These are phyloP conservation scores for Pyrus hybrid DNA, from an alignment of 331 rosid genomes.

Conservation along the genomic window DNA sequence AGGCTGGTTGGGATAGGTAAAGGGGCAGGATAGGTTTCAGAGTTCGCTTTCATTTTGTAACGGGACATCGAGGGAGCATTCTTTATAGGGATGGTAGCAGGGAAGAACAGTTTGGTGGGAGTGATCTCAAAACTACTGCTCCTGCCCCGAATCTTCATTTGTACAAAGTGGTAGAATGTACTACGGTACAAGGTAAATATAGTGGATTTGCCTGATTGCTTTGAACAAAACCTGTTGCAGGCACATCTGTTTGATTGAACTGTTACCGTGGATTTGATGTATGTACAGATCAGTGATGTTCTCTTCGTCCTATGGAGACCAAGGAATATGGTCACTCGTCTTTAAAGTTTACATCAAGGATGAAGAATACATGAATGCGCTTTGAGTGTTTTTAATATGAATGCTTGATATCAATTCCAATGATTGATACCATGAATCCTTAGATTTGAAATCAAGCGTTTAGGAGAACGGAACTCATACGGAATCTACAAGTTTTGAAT, in stretches of 20 bases:
- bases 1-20: constrained; percentile 34
- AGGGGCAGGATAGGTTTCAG: constrained; percentile 42
- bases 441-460: background rate
- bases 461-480: background rate
- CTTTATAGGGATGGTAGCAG: constrained; percentile 30
- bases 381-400: background rate
- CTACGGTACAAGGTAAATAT: background rate
- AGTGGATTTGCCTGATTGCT: background rate
- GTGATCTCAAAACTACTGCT: constrained; percentile 9
- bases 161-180: constrained; percentile 13
- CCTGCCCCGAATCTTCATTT: background rate
- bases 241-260: background rate
- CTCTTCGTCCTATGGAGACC: background rate
- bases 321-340: background rate
- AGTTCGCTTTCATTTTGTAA: constrained; percentile 16
- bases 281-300: background rate
- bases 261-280: background rate
- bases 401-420: background rate
- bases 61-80: constrained; percentile 23
- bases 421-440: background rate
- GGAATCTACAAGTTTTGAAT: background rate
- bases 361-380: background rate
- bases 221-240: background rate
- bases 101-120: constrained; percentile 28
- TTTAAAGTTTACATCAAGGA: background rate